Evolutionary conservation across 2,329 filamentous ascomycete genomes (phyloP).

Genomic region (Neopestalotiopsis clavispora): DNA sequence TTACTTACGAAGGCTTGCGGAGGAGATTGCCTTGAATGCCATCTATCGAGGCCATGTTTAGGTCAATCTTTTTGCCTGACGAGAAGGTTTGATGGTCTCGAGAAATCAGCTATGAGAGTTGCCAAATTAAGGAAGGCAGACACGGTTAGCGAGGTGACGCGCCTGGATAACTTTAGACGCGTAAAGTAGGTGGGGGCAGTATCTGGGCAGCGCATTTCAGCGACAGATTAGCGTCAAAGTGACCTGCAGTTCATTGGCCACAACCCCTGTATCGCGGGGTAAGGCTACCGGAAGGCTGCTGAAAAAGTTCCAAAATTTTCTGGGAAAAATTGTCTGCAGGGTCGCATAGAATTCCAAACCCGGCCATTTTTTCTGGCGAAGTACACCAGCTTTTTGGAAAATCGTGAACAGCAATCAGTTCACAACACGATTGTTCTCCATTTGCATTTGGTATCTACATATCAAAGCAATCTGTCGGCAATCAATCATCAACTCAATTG

Average conservation of each 20-base stretch:
- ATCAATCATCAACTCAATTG: background rate
- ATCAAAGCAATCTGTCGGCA: background rate
- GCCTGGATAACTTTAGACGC: slow-evolving; percentile 30
- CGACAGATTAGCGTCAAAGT: background rate
- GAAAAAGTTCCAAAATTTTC: slow-evolving; percentile 3
- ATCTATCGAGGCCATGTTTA: slow-evolving; percentile 49
- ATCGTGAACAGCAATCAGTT: background rate
- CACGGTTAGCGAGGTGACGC: slow-evolving; percentile 17
- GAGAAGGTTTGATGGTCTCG: slow-evolving; percentile 2
- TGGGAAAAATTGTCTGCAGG: slow-evolving; percentile 16
- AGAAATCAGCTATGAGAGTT: background rate
- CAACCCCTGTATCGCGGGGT: slow-evolving; percentile 32
- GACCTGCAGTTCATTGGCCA: slow-evolving; percentile 24
- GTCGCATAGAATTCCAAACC: background rate
- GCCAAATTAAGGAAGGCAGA: background rate
- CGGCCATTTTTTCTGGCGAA: background rate
- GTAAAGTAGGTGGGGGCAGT: slow-evolving; percentile 33
- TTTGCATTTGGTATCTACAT: background rate
- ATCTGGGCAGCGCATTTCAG: slow-evolving; percentile 2
- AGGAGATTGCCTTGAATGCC: slow-evolving; percentile 49
- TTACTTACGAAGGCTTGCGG: slow-evolving; percentile 54
- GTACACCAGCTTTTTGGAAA: background rate
- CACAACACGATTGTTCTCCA: background rate
- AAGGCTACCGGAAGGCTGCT: slow-evolving; percentile 30
- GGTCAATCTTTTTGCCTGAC: slow-evolving; percentile 3